phyloP scores from a whole-genome alignment of 345 rosid species.

The Dovyalis caffra region DNA sequence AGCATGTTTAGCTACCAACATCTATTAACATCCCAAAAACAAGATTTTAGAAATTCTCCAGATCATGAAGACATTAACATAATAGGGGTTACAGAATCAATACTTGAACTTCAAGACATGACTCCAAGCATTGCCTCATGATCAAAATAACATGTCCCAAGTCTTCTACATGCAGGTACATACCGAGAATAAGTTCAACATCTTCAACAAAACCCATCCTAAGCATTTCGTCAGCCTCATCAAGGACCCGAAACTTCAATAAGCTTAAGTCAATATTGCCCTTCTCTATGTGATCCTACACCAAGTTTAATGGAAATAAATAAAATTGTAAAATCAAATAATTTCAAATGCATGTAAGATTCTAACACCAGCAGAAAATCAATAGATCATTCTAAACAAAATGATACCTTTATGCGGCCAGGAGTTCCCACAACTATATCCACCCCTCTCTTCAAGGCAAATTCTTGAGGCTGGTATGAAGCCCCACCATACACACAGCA shows the following conservation, averaged over 20 bases:
- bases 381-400: neutral
- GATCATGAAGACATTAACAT: neutral
- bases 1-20: neutral
- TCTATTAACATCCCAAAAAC: neutral
- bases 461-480: constrained; percentile 59
- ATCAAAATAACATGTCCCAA: neutral
- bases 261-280: constrained; percentile 58
- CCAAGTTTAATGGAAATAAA: neutral
- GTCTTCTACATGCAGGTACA: neutral
- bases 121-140: neutral
- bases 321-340: neutral
- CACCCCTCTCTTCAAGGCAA: constrained; percentile 69
- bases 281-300: constrained; percentile 86
- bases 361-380: neutral
- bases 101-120: neutral
- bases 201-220: constrained; percentile 98
- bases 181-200: constrained; percentile 92
- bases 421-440: constrained; percentile 95
- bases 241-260: constrained; percentile 87
- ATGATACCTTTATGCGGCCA: constrained; percentile 80
- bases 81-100: neutral
- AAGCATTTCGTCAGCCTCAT: constrained; percentile 99
- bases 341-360: neutral
- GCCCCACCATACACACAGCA: constrained; percentile 98
- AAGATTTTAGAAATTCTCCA: neutral